Base-by-base conservation (phyloP, 805 yeast genomes). In the Diddensiella santjacobensis region DNA sequence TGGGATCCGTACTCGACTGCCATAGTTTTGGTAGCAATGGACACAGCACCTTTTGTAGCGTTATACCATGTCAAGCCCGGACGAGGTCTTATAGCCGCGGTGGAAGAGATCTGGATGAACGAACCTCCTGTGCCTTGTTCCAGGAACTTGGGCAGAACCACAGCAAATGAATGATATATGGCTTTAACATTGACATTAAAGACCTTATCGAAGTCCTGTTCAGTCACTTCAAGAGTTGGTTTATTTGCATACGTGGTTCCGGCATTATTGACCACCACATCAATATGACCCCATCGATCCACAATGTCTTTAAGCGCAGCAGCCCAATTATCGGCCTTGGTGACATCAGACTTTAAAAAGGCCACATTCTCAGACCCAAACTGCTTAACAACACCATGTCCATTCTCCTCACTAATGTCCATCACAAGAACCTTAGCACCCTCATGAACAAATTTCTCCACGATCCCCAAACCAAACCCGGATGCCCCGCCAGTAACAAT, bases 401-500 rank as follows among this genome's bases (percentile, higher is more conserved):
- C 37, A 20, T 31, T 23, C 20, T 47, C 49, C 2, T 46, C 44
- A 26, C 44, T 38, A 40, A 56, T 53, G 35, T 44, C 52, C 22
- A 52, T 61, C 44, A 69, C 66, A 6, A 35, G 20, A 3, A 71
- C 66, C 18, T 73, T 73, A 24, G 77, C 75, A 18, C 72, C 73
- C 8, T 68, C 63, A 47, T 64, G 66, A 1, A 76, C 79, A 35
- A 75, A 63, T 23, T 73, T 79, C 38, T 62, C 59, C 20, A 75
- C 78, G 31, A 74, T 70, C 43, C 71, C 75, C 17, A 68, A 69
- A 1, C 81, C 81, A 48, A 78, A 76, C 3, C 81, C 82, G 22
- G 73, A 69, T 17, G 78, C 70, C 4, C 77, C 79, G 13, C 82
- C 82, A 4, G 81, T 71, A 29, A 76, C 52, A 26, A 58, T 39